Evolutionary conservation across 768 basidiomycete genomes (phyloP).

Genomic region (Podaxis carcinomalis): DNA sequence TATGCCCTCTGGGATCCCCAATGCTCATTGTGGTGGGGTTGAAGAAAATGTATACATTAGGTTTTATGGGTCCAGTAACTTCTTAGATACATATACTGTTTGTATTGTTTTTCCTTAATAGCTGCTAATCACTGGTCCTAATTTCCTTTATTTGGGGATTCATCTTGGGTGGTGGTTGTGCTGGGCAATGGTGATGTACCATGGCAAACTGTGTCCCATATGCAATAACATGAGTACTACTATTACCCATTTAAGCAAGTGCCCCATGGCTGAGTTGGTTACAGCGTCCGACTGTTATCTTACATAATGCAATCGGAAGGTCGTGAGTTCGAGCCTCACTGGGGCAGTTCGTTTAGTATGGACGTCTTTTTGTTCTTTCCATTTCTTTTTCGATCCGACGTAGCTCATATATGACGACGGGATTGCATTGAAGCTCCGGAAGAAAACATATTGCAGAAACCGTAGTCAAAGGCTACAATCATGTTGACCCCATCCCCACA

Average conservation of each 20-base stretch:
- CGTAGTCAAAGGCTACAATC: background rate
- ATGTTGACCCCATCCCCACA: conserved; percentile 60
- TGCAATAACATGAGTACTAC: too few species aligned
- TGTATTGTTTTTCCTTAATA: too few species aligned
- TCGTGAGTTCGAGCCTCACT: conserved; percentile 69
- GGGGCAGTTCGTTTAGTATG: conserved; percentile 36
- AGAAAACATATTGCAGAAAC: background rate
- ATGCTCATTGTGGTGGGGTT: too few species aligned
- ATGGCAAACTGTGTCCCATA: too few species aligned
- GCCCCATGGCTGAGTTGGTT: conserved; percentile 78
- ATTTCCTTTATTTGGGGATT: too few species aligned
- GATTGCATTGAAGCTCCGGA: background rate
- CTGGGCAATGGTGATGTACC: too few species aligned
- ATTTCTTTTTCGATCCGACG: background rate
- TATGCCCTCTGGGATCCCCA: too few species aligned
- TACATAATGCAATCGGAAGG: conserved; percentile 43
- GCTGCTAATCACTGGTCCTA: too few species aligned
- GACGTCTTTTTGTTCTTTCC: background rate
- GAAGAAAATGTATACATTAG: too few species aligned
- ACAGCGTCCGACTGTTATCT: conserved; percentile 70
- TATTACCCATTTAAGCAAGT: conserved; percentile 15
- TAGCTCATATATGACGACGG: background rate
- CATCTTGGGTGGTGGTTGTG: too few species aligned
- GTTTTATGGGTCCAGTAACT: too few species aligned
- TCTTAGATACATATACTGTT: too few species aligned